Evolutionary conservation across 2,329 filamentous ascomycete genomes (phyloP), one percentile per base, ranked within the genome.

Genomic region (Cordyceps tenuipes): DNA sequence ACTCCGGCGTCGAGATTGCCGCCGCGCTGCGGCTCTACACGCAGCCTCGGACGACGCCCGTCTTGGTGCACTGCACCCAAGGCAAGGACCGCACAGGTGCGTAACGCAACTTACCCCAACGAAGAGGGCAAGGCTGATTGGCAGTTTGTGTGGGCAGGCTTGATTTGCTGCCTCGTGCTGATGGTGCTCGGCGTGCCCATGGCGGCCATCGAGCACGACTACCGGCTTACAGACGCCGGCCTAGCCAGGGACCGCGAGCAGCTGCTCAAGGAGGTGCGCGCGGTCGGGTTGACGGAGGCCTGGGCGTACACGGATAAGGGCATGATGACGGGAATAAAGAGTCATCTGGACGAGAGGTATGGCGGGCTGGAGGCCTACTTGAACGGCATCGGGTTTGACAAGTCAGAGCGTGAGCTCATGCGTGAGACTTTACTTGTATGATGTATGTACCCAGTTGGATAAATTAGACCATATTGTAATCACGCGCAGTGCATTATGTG

Each of bases 11-110:
- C 1, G 87, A 90, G 68, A 80, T 91, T 19, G 78, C 77, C 26
- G 62, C 71, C 54, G 66, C 67, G 7, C 63, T 76, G 41, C 64
- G 63, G 9, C 61, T 73, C 1, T 74, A 72, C 56, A 64, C 69
- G 5, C 57, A 59, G 8, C 26, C 62, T 2, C 65, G 71, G 0
- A 78, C 77, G 17, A 84, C 85, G 63, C 90, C 91, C 0, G 72
- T 86, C 1, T 69, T 96, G 8, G 75, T 94, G 2, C 90, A 96
- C 72, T 96, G 91, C 72, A 94, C 91, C 0, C 90, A 95, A 68
- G 91, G 91, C 61, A 96, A 96, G 70, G 91, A 96, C 68, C 82
- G 91, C 2, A 76, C 74, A 59, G 72, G 72, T 71, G 44, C 7
- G 49, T 29, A 23, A 7, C 39, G n/a, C 21, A 2, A 12, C 10